Conservation (phyloP, 2,329 filamentous ascomycete species). For the Calonectria montana region DNA sequence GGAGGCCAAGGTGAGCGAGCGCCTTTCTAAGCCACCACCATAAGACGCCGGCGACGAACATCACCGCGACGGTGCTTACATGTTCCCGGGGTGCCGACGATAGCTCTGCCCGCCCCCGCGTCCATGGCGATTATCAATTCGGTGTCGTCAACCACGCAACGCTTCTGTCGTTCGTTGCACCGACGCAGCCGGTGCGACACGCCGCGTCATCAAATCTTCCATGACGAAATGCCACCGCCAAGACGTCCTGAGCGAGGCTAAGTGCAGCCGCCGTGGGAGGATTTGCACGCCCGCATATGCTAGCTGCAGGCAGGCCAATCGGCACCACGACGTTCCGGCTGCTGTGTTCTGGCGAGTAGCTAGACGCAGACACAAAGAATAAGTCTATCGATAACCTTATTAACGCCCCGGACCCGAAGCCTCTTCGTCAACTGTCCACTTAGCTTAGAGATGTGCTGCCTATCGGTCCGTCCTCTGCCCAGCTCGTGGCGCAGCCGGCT, state of each 20-base stretch:
- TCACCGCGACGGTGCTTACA: background rate
- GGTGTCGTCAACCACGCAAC: background rate
- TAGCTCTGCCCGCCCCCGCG: background rate
- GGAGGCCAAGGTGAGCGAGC: background rate
- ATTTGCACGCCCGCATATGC: background rate
- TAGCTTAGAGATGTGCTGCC: background rate
- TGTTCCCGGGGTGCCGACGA: background rate
- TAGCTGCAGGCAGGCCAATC: background rate
- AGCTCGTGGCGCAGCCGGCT: constrained; percentile 8
- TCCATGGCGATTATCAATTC: background rate
- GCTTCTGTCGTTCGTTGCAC: constrained; percentile 1
- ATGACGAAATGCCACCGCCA: constrained; percentile 17
- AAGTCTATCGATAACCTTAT: constrained; percentile 41
- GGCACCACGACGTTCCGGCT: background rate
- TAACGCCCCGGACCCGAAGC: background rate
- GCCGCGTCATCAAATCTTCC: constrained; percentile 16
- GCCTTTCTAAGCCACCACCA: background rate
- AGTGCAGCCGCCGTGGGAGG: constrained; percentile 25
- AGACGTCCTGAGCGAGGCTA: constrained; percentile 22
- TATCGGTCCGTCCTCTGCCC: constrained; percentile 4
- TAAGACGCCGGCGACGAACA: background rate
- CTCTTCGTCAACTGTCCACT: background rate
- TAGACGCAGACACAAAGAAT: constrained; percentile 13
- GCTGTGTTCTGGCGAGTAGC: background rate
- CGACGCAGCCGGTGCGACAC: background rate